Conservation (phyloP, 108 stramenopile genomes). For the Fistulifera solaris region DNA sequence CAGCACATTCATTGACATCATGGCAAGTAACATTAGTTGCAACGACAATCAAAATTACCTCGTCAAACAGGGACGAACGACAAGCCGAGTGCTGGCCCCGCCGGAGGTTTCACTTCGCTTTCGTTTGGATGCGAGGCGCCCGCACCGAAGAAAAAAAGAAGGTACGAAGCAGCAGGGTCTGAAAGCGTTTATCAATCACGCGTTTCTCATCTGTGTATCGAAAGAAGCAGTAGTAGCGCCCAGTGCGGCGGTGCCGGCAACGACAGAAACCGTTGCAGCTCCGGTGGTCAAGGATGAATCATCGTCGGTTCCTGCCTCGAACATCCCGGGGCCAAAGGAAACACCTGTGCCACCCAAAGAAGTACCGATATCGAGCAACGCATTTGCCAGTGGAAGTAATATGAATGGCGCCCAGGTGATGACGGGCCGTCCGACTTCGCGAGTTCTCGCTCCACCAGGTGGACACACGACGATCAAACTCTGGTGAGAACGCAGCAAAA, state of each 20-base stretch:
- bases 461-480: slow-evolving; percentile 39
- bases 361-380: slow-evolving; percentile 32
- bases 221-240: too few species aligned
- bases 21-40: too few species aligned
- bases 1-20: too few species aligned
- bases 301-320: neutral
- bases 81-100: slow-evolving; percentile 41
- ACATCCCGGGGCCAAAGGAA: neutral
- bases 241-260: too few species aligned
- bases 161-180: slow-evolving; percentile 12
- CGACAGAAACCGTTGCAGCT: slow-evolving; percentile 5
- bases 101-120: slow-evolving; percentile 48
- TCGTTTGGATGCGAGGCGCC: slow-evolving; percentile 29
- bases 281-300: neutral
- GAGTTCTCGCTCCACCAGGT: slow-evolving; percentile 56
- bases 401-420: slow-evolving; percentile 63
- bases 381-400: slow-evolving; percentile 43
- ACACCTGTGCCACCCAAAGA: neutral
- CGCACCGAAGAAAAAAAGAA: slow-evolving; percentile 13
- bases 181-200: too few species aligned
- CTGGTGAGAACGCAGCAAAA: slow-evolving; percentile 15
- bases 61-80: slow-evolving; percentile 39
- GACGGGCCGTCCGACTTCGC: slow-evolving; percentile 64
- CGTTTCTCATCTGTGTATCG: too few species aligned
- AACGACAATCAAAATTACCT: slow-evolving; percentile 70